Base-by-base conservation (phyloP, 2,329 filamentous ascomycete species). In the Chaetomiaceae sp. region DNA sequence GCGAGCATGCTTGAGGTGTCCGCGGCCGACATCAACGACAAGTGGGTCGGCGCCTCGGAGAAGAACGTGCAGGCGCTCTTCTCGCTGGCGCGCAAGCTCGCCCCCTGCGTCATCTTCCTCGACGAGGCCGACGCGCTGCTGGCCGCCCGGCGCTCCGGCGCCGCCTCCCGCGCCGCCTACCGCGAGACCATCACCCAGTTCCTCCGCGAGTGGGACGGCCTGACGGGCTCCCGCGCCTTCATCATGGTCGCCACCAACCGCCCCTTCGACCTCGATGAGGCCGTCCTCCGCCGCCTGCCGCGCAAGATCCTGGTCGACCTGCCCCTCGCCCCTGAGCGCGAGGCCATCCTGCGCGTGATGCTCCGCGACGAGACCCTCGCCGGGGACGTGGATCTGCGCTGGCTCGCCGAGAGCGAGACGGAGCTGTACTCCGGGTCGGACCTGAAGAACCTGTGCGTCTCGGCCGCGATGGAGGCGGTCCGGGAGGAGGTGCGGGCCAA, bases 241-340 rank as follows among this genome's bases (percentile, higher is more conserved):
- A 92, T 99, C 69, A 96, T 99, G 90, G 90, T 97, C 0, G 92
- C 94, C 25, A 97, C 91, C 8, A 97, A 99, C 69, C 80, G 92
- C 9, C 94, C 94, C 0, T 96, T 95, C 64, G 94, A 97, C 65
- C 81, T 99, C 1, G 94, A 99, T 64, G 89, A 94, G 62, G 89
- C 89, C 9, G 87, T 94, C 9, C 77, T 94, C 41, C 79, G 89
- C n/a, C 79, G 88, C 11, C 73, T 91, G 20, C 88, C 88, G 2
- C 76, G 88, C 49, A 80, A 86, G 37, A 73, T 92, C 32, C 76
- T 91, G 0, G 80, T 91, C 36, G 88, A 91, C 64, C 73, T 91
- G 5, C 88, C 88, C 0, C 75, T 84, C 1, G 76, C 75, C 49
- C 72, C 75, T 11, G 82, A 84, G 61, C 71, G 83, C 13, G 76